Evolutionary conservation across 192 early-diverging fungal genomes (phyloP), one percentile per base, ranked within the genome.

Genomic region (Dissophora ornata): DNA sequence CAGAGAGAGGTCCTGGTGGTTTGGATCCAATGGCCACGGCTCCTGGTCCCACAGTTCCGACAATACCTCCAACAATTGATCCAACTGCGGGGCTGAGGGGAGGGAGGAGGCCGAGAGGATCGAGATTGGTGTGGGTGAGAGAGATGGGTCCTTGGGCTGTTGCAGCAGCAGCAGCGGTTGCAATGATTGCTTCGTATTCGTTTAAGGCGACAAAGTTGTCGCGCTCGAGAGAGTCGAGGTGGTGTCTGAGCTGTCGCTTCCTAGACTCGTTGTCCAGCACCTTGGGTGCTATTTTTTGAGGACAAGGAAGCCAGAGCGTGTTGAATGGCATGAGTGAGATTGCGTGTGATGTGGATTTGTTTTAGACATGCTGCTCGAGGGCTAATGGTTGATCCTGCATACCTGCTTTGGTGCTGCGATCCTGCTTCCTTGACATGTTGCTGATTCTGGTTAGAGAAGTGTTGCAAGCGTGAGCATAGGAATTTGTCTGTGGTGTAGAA

Each of bases 181-280:
- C 80, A 42, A 85, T 79, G 9, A 85, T 69, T 4, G 79, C 83
- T 45, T 86, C 85, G 25, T 80, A 74, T 50, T 86, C 85, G 30
- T 83, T 77, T 24, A 86, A 55, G 3, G 85, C 75, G 12, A 82
- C 81, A 73, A 80, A 81, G 67, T 86, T 86, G 52, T 86, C 85
- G 62, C 69, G 79, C 46, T 86, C 85, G 5, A 86, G 67, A 18
- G 85, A 84, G 40, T 83, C 85, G 9, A 86, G 70, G 47, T 84
- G 85, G 47, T 83, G 61, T 62, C 58, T 50, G 8, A 84, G 33
- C 25, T 86, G 80, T 1, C 70, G 70, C 63, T n/a, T 67, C 59
- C 73, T 28, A 0, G 63, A 42, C 16, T 67, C 64, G 21, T 13
- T 24, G 45, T 77, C 73, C 5, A 77, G 46, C 45, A 77, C 73